phyloP scores from a whole-genome alignment of 768 basidiomycete species.

The Mycena maculata region DNA sequence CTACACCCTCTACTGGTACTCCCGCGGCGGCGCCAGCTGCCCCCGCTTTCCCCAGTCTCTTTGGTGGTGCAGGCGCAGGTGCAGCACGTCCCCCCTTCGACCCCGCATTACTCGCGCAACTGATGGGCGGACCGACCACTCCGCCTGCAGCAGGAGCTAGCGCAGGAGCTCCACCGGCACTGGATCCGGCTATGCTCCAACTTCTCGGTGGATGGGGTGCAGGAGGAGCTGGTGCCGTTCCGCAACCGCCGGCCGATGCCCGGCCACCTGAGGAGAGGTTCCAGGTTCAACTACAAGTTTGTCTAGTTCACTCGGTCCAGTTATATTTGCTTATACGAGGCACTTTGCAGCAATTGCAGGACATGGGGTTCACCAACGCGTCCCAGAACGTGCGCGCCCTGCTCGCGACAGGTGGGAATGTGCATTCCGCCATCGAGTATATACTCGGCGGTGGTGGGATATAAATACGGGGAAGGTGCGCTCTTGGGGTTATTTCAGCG shows the following conservation, averaged over 20 bases:
- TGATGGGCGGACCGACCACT: conserved; percentile 29
- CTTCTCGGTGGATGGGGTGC: conserved; percentile 48
- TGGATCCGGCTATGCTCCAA: conserved; percentile 58
- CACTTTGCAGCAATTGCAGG: conserved; percentile 80
- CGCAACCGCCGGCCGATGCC: conserved; percentile 70
- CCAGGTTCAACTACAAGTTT: conserved; percentile 85
- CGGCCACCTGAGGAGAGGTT: conserved; percentile 92
- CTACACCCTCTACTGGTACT: conserved; percentile 42
- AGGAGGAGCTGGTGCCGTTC: conserved; percentile 36
- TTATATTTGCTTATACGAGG: neutral
- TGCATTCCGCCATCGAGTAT: conserved; percentile 92
- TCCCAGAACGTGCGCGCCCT: conserved; percentile 91
- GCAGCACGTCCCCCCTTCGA: conserved; percentile 19
- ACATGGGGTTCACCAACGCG: conserved; percentile 95
- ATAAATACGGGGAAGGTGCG: conserved; percentile 40
- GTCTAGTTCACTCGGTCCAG: conserved; percentile 34
- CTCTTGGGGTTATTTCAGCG: neutral
- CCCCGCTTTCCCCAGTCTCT: conserved; percentile 37
- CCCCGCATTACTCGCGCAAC: conserved; percentile 28
- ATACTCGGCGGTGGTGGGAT: conserved; percentile 86
- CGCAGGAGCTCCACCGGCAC: conserved; percentile 43
- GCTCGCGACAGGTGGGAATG: conserved; percentile 92
- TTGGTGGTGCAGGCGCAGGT: conserved; percentile 36
- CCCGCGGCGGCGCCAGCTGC: conserved; percentile 40
- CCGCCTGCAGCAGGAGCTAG: conserved; percentile 38